Percentiles rank a stretch among this genome's conserved stretches.
Conservation (phyloP, 805 yeast species). For the Cyberlindnera americana region DNA sequence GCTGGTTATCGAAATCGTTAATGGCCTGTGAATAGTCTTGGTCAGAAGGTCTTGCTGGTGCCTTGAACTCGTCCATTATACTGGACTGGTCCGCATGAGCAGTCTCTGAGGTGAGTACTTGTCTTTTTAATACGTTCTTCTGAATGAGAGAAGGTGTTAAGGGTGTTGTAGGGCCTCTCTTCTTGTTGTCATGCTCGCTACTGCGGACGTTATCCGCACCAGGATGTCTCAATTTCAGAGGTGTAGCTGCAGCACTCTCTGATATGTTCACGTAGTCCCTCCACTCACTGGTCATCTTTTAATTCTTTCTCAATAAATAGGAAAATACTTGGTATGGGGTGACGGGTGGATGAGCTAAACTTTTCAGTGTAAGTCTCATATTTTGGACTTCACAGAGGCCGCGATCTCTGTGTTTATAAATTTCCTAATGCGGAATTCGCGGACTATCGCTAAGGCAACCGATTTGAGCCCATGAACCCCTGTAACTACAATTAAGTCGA, state of each 20-base stretch:
- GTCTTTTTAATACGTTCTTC: constrained; percentile 22
- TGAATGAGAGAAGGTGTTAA: constrained; percentile 27
- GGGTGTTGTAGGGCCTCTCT: constrained; percentile 28
- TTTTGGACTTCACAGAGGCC: too few species aligned
- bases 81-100: neutral
- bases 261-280: constrained; percentile 15
- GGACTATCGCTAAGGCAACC: neutral
- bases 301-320: neutral
- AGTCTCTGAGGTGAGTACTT: neutral
- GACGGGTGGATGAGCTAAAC: too few species aligned
- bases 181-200: constrained; percentile 13
- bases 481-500: too few species aligned
- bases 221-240: constrained; percentile 19
- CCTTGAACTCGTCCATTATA: constrained; percentile 2
- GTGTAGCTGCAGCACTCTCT: constrained; percentile 18
- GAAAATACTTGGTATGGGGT: too few species aligned
- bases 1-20: neutral
- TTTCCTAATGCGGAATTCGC: constrained; percentile 10
- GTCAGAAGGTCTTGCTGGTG: neutral
- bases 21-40: too few species aligned
- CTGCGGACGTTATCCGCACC: constrained; percentile 16
- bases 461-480: too few species aligned
- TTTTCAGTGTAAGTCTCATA: too few species aligned
- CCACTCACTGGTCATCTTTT: constrained; percentile 11
- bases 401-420: constrained; percentile 13